Conservation (phyloP, 73 alveolate species). For the Paramecium octaurelia region DNA sequence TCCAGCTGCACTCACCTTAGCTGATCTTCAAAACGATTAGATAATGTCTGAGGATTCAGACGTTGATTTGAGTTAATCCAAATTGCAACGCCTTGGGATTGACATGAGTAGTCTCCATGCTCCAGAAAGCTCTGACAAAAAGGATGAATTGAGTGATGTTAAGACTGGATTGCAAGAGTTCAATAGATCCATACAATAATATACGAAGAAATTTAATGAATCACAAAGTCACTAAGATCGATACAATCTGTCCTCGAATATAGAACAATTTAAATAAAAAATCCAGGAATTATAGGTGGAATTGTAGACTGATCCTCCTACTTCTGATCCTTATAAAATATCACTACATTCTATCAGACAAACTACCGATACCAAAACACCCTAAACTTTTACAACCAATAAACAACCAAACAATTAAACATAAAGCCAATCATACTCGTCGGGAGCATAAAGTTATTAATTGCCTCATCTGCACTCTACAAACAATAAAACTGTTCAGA, state of each 20-base stretch:
- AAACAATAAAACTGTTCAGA: neutral
- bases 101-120: slow-evolving; percentile 49
- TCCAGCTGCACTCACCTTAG: slow-evolving; percentile 31
- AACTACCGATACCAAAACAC: neutral
- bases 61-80: slow-evolving; percentile 13
- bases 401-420: neutral
- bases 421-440: neutral
- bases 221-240: neutral
- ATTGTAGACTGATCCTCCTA: slow-evolving; percentile 13
- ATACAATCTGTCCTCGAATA: neutral
- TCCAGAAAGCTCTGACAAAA: slow-evolving; percentile 28
- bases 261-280: slow-evolving; percentile 16
- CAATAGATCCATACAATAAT: neutral
- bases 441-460: slow-evolving; percentile 22
- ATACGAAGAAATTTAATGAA: neutral
- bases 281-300: slow-evolving; percentile 5
- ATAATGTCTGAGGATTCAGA: slow-evolving; percentile 2
- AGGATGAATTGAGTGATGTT: slow-evolving; percentile 42
- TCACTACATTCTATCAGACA: slow-evolving; percentile 16
- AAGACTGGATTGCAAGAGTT: neutral
- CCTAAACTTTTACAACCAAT: neutral
- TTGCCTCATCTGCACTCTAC: slow-evolving; percentile 3
- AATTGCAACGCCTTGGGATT: neutral
- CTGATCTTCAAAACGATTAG: neutral
- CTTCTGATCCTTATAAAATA: slow-evolving; percentile 43